Percentiles rank a stretch among this genome's conserved stretches.
Conservation (phyloP, 1,284 basidiomycete genomes). For the Apiotrichum gracile region DNA sequence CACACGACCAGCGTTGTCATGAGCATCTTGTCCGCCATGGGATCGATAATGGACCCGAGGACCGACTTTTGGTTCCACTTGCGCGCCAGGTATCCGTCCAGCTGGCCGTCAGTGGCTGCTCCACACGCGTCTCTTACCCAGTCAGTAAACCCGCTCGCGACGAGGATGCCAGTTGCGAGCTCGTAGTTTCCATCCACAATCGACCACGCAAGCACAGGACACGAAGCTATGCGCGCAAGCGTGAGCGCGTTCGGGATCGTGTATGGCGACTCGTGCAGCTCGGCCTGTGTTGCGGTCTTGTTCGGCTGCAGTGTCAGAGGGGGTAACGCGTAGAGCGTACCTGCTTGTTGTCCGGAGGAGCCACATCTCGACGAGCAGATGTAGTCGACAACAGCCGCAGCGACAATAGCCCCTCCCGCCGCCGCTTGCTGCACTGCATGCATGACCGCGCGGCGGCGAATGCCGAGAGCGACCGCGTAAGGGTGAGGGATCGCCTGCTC, state of each 20-base stretch:
- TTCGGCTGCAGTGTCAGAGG: background rate
- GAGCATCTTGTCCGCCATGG: constrained; percentile 91
- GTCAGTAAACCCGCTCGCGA: constrained; percentile 85
- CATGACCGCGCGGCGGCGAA: too few species aligned
- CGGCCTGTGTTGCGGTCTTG: constrained; percentile 1
- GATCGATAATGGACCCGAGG: constrained; percentile 90
- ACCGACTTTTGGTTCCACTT: constrained; percentile 79
- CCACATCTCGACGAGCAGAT: background rate
- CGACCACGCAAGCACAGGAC: constrained; percentile 86
- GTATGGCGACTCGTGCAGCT: constrained; percentile 79
- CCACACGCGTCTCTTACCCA: constrained; percentile 54
- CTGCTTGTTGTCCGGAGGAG: background rate
- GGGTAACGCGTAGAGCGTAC: background rate
- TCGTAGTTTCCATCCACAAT: constrained; percentile 77
- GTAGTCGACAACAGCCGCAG: background rate
- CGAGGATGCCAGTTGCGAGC: constrained; percentile 72
- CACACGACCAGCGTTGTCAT: constrained; percentile 92
- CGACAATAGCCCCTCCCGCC: background rate
- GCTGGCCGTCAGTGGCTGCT: constrained; percentile 48
- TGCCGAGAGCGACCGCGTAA: too few species aligned
- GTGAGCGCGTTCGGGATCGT: constrained; percentile 92
- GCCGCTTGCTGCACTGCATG: background rate
- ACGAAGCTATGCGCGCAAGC: constrained; percentile 73
- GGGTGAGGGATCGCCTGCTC: too few species aligned
- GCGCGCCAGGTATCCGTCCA: constrained; percentile 85